Evolutionary conservation across 352 stramenopile genomes (phyloP), one percentile per base, ranked within the genome.

Genomic region (Halophytophthora polymorphica): DNA sequence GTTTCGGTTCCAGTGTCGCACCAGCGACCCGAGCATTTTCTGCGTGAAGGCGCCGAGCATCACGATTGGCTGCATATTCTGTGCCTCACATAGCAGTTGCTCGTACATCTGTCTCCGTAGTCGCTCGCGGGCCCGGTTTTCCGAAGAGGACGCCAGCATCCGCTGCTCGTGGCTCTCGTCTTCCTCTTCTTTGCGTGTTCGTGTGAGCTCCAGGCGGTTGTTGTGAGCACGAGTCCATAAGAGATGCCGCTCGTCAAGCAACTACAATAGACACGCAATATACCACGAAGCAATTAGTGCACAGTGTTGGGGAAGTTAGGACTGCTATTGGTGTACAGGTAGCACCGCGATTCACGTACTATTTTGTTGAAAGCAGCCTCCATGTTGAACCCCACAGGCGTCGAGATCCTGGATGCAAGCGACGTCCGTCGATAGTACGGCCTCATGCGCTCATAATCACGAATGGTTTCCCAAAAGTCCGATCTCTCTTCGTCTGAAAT

Each of bases 321-420:
- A n/a, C n/a, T n/a, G n/a, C n/a, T n/a, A n/a, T n/a, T n/a, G n/a
- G n/a, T n/a, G n/a, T n/a, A n/a, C n/a, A n/a, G n/a, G n/a, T 17
- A n/a, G 10, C 2, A 15, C 43, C 8, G 11, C 39, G 19, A 22
- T 14, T 29, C 10, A n/a, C 40, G 1, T 47, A 86, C 75, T 62
- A 65, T 53, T 61, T 51, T 67, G 34, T 74, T 74, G 50, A 77
- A 84, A 25, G 75, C 72, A 25, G 75, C 65, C 53, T 83, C 62
- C 56, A 75, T 72, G 46, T 86, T 86, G 44, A 83, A 86, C 0
- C 67, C 65, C 49, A 86, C 73, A 1, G 66, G 65, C 17, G 70
- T 79, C 3, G 64, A 55, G 23, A 73, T 61, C 18, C 69, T 65
- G 31, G 50, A 50, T 21, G 69, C 40, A 7, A 78, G 12, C 2